These are phyloP conservation scores for Iris macrosiphon DNA, from an alignment of 106 monocot species.

Conservation along the genomic window DNA sequence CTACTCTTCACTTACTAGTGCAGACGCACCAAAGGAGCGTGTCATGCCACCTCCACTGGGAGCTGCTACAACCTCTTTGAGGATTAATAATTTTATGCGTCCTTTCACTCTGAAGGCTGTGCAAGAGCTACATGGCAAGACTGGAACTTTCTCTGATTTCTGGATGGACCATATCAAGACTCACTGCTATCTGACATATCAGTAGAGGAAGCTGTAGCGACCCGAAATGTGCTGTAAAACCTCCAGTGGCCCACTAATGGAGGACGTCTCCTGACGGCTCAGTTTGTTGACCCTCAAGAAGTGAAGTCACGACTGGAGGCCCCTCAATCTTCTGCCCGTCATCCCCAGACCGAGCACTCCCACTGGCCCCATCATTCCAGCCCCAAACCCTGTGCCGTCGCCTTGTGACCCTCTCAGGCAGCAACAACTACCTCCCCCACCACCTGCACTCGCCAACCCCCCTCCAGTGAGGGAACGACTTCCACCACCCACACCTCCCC, in stretches of 20 bases:
- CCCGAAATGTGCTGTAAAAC: constrained; percentile 79
- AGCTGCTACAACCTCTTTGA: constrained; percentile 6
- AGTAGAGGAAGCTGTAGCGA: constrained; percentile 58
- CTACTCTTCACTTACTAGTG: constrained; percentile 41
- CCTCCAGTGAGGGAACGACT: too few species aligned
- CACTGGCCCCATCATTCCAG: constrained; percentile 6
- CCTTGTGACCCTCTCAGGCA: constrained; percentile 7
- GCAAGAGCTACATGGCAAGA: constrained; percentile 44
- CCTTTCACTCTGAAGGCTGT: constrained; percentile 51
- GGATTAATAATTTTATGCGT: constrained; percentile 13
- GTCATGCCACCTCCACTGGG: constrained; percentile 11
- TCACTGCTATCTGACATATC: constrained; percentile 57
- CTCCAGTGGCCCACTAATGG: constrained; percentile 93
- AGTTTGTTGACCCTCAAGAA: constrained; percentile 77
- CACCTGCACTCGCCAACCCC: too few species aligned
- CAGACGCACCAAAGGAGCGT: constrained; percentile 63
- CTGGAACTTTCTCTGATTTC: constrained; percentile 41
- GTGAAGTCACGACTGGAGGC: constrained; percentile 49
- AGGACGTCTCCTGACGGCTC: constrained; percentile 64
- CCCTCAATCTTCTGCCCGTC: constrained; percentile 36
- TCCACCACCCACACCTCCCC: too few species aligned
- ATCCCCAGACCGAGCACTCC: constrained; percentile 27
- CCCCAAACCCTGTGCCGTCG: constrained; percentile 10
- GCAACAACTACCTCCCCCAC: constrained; percentile 27
- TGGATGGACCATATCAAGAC: constrained; percentile 72